Evolutionary conservation across 371 early-diverging fungal genomes (phyloP), one percentile per base, ranked within the genome.

Genomic region (Apophysomyces elegans): DNA sequence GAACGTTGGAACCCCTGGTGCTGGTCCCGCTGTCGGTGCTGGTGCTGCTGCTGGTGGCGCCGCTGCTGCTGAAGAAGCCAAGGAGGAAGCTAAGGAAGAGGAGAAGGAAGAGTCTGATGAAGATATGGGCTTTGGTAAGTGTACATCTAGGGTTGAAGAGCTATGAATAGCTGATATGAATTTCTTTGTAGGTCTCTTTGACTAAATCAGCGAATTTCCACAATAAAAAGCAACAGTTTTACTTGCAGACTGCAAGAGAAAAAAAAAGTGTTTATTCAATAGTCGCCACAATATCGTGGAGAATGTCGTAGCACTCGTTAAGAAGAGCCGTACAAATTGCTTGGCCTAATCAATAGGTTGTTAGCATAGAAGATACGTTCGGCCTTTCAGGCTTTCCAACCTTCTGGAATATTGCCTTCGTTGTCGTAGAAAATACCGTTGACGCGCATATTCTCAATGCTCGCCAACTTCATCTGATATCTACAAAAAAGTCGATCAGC

Each of bases 51-150:
- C 81, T 59, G 82, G 58, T 63, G 81, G 66, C 56, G 86, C 61
- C 72, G 79, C 70, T 56, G 78, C 77, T 63, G 81, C 78, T 56
- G 86, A 81, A 21, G 87, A 80, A 37, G 88, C 84, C 71, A 81
- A 67, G 35, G 88, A 88, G 75, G 86, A 85, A 75, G 75, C 67
- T 67, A 79, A 83, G 76, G 92, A 87, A 66, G 88, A 88, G 78
- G 90, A 87, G 77, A 87, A 88, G 83, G 95, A 94, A 79, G 93
- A 93, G 84, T 92, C 93, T 70, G 95, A 94, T 71, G 92, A 91
- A 18, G 95, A 94, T 78, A 94, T 94, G 94, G 95, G 93, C 79
- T 91, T 93, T 88, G 92, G 87, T 87, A 80, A 57, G 78, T 72
- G 37, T 14, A 38, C 37, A 14, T 13, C 14, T 2, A 21, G 39